Base-by-base conservation (phyloP, 73 alveolate genomes). In the Paramecium tetraurelia region DNA sequence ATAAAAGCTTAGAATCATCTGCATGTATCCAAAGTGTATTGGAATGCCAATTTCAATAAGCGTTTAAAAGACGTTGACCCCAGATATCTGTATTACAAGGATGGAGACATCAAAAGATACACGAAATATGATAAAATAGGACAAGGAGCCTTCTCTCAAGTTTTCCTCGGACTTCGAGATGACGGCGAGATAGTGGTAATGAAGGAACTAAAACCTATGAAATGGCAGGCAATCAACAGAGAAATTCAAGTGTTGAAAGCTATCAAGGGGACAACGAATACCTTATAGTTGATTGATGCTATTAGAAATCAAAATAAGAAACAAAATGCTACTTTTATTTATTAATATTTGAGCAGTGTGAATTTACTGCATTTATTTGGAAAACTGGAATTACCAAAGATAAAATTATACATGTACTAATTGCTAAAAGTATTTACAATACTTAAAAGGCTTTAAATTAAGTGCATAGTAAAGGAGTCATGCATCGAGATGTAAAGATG, bases 101-200 rank as follows among this genome's bases (percentile, higher is more conserved):
- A 80, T 80, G 90, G 90, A 18, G 57, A 80, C n/a, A 16, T 80
- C 9, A 95, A 95, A 50, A 75, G 93, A 29, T 96, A 96, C 58
- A 93, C 93, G 58, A 94, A 95, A 87, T 90, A 68, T 11, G 95
- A 95, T 21, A 95, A 95, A 77, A 58, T 96, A 41, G 98, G 98
- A 7, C 35, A 97, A 44, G 98, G 98, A 22, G 96, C 96, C 53
- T 96, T 95, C 70, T 94, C 97, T 46, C 95, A 95, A 72, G 98
- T 96, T n/a, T 96, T 75, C 83, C 94, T 94, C 44, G 98, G 98
- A 22, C 95, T 93, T 84, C 68, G 92, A 35, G 84, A 94, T 84
- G 87, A 95, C 58, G 84, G 93, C 11, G 86, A 94, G 70, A 33
- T 92, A 16, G 95, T 96, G 12, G 96, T 95, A 44, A 95, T 96